Conservation (phyloP, 192 early-diverging fungal genomes). For the Linnemannia zychae region DNA sequence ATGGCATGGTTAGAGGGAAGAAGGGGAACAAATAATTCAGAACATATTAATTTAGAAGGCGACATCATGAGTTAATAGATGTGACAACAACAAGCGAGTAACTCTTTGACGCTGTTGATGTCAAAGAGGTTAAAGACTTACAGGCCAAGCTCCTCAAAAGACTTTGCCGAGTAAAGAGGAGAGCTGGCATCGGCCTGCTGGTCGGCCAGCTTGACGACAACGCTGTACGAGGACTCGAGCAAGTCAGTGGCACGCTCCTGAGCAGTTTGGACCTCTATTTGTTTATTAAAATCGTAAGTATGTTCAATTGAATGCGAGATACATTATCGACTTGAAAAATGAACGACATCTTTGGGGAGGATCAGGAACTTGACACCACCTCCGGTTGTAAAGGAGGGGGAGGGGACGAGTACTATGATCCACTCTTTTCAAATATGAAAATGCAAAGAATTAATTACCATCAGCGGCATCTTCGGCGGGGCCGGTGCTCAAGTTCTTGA, state of each 20-base stretch:
- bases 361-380: background rate
- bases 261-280: slow-evolving; percentile 32
- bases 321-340: background rate
- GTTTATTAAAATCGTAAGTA: background rate
- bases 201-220: slow-evolving; percentile 67
- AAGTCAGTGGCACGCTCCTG: slow-evolving; percentile 55
- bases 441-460: background rate
- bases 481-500: slow-evolving; percentile 9
- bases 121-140: slow-evolving; percentile 48
- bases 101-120: too few relatives aligned
- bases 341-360: background rate
- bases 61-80: too few relatives aligned
- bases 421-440: background rate
- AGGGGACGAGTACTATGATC: background rate
- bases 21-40: too few relatives aligned
- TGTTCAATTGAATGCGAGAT: background rate
- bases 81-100: background rate
- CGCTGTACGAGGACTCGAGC: slow-evolving; percentile 62
- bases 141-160: slow-evolving; percentile 83
- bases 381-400: background rate
- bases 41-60: background rate
- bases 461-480: background rate
- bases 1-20: too few relatives aligned
- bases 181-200: slow-evolving; percentile 79
- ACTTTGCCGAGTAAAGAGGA: slow-evolving; percentile 84